These are phyloP conservation scores for Melaleuca alternifolia DNA, from an alignment of 345 rosid genomes.

Conservation along the genomic window DNA sequence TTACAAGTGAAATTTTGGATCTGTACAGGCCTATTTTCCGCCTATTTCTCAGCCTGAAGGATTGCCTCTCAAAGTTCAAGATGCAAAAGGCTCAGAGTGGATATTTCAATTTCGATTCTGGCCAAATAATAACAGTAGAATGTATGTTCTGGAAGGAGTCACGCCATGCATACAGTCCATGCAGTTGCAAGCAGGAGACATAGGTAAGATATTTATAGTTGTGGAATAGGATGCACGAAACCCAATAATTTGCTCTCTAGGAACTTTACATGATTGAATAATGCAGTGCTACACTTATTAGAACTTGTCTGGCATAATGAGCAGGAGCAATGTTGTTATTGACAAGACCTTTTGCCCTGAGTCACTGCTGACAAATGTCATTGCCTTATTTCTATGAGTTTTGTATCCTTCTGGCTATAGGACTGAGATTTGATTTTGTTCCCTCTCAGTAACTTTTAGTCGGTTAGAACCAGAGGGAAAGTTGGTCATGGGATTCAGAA, in stretches of 20 bases:
- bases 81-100: slow-evolving; percentile 94
- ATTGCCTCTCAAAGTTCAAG: slow-evolving; percentile 86
- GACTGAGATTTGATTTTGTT: slow-evolving; percentile 13
- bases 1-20: neutral
- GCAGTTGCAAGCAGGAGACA: slow-evolving; percentile 96
- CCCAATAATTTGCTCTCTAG: neutral
- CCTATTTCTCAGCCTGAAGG: slow-evolving; percentile 79
- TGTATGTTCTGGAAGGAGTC: slow-evolving; percentile 94
- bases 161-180: slow-evolving; percentile 88
- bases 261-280: neutral
- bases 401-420: neutral
- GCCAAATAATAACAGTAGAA: slow-evolving; percentile 87
- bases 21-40: slow-evolving; percentile 76
- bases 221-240: neutral
- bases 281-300: neutral
- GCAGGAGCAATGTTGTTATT: neutral
- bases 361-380: neutral
- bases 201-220: slow-evolving; percentile 31
- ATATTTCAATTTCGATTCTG: slow-evolving; percentile 92
- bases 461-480: slow-evolving; percentile 92
- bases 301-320: neutral
- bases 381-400: neutral
- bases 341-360: neutral
- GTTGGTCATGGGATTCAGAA: slow-evolving; percentile 90
- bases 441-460: slow-evolving; percentile 66